Base-by-base conservation (phyloP, 306 rosid genomes). In the Vigna unguiculata region DNA sequence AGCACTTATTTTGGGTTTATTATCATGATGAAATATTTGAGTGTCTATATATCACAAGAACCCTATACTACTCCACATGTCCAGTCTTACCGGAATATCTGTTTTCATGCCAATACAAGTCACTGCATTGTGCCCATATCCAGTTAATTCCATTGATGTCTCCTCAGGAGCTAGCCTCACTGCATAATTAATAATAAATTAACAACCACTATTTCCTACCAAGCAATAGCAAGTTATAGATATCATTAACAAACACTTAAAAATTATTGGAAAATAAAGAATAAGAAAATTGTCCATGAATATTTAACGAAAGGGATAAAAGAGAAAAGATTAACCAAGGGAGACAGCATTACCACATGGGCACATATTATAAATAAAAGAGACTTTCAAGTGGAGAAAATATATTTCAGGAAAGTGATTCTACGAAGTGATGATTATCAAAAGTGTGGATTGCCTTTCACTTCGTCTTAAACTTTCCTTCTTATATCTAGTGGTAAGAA, bases 101-200 rank as follows among this genome's bases (percentile, higher is more conserved):
- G 95, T 90, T 77, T 86, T 94, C 97, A 90, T 88, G 91, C 96
- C 98, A 75, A 94, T 75, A 74, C 98, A 94, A 62, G 97, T 94
- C 78, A 94, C 85, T 54, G 89, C 97, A 62, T 94, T 94, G 86
- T 86, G 98, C 78, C 82, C 94, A 78, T 65, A 94, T 74, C 98
- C 98, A 68, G 96, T 91, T 88, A 94, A 78, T 34, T 86, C 80
- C 0, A 38, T 47, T 53, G 98, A 94, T 24, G 61, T 83, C 79
- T 92, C 97, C 84, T 92, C 97, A 9, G 97, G 95, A 55, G 93
- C 98, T 76, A 92, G 95, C 87, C 98, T 94, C 89, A 94, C 98
- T 90, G 91, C 82, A 81, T 46, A 68, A 71, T 69, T 82, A 82
- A 66, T 72, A 41, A 65, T 28, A 64, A 65, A 65, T 41, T 41